Evolutionary conservation across 768 basidiomycete species (phyloP), one percentile per base, ranked within the genome.

Genomic region (Boletus reticulatus): DNA sequence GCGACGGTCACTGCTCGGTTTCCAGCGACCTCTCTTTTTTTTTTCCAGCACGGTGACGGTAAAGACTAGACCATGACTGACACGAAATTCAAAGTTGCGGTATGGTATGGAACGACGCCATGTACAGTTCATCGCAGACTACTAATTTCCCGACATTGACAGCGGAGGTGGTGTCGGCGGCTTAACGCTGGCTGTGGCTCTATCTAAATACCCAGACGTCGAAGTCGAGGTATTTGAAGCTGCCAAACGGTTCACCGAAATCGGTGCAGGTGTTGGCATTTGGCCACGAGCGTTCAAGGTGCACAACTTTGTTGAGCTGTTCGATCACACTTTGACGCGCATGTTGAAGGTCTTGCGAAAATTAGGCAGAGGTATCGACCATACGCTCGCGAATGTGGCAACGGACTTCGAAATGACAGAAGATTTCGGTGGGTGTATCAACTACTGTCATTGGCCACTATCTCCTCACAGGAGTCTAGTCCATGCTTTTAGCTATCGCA

Each of bases 221-320:
- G 78, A 83, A 32, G 75, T 85, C 38, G 76, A 80, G 49, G 67
- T 86, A 24, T 86, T 78, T 55, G 84, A 87, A 71, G 76, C 73
- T 13, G 78, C 83, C 29, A 62, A 65, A 39, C 67, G 76, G 50
- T 75, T 84, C 42, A 68, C 75, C 24, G 84, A 84, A 67, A 41
- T 84, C 24, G 84, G 84, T n/a, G 84, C 83, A 17, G 84, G 84
- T n/a, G 75, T 86, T 50, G 81, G 80, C 5, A 62, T 73, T 36
- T 79, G 74, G 76, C 72, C 70, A 16, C 68, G 78, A 17, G 58
- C 20, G 38, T 48, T 71, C 61, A 55, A 63, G 71, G 74, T 72
- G 8, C 13, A 11, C 0, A 6, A 14, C 8, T 24, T 36, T 39
- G 24, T 16, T 24, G 20, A 31, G 2, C 11, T 43, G 7, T 3